Conservation (phyloP, 177 flowering plant genomes). For the Vitis hybrid region DNA sequence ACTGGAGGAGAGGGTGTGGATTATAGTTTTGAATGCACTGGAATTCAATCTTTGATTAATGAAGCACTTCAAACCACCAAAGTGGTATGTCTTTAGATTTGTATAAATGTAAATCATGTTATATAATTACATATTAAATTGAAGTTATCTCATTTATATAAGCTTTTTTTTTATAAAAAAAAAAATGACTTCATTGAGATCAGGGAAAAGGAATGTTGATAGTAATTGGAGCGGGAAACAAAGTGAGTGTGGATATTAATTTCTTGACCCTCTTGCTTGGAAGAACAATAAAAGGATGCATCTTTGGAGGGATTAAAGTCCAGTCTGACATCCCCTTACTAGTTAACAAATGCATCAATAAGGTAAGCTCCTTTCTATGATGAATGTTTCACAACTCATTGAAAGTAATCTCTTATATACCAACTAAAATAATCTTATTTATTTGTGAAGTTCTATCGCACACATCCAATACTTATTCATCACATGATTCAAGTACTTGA, state of each 20-base stretch:
- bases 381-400: too few species aligned
- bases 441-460: too few species aligned
- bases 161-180: too few species aligned
- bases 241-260: conserved; percentile 14
- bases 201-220: conserved; percentile 40
- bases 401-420: too few species aligned
- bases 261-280: conserved; percentile 23
- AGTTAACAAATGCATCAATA: conserved; percentile 31
- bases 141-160: too few species aligned
- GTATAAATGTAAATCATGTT: neutral
- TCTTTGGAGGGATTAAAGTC: conserved; percentile 46
- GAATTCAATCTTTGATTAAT: conserved; percentile 24
- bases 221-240: conserved; percentile 26
- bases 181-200: neutral
- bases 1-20: conserved; percentile 54
- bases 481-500: too few species aligned
- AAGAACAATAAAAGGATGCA: conserved; percentile 37
- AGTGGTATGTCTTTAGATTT: conserved; percentile 19
- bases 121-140: too few species aligned
- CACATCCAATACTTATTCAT: too few species aligned
- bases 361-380: conserved; percentile 11
- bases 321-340: conserved; percentile 36
- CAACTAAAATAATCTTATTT: too few species aligned
- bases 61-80: conserved; percentile 35
- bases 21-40: conserved; percentile 53